Base-by-base conservation (phyloP, 2,329 filamentous ascomycete species). In the Sphaerulina populicola region DNA sequence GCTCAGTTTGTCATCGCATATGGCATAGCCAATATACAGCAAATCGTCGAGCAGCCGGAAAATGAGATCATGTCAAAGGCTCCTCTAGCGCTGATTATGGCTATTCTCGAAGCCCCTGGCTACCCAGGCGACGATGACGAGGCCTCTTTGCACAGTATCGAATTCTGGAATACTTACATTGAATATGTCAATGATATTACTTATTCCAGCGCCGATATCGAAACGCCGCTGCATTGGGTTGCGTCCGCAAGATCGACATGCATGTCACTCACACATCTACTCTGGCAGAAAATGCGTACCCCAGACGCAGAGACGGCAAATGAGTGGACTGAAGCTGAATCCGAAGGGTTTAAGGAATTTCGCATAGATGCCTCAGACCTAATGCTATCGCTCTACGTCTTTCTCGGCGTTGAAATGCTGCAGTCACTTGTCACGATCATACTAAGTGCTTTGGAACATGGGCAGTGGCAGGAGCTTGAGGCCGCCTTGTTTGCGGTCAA, bases 141-240 rank as follows among this genome's bases (percentile, higher is more conserved):
- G 56, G 80, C 89, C 9, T 89, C 88, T 49, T 78, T 86, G 0
- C 79, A 81, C 1, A 80, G 83, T 1, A 75, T 91, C 11, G 86
- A 93, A 61, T 91, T 93, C 64, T 93, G 88, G 87, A 83, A 80
- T 14, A 82, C 80, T 1, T 88, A 83, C 64, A 79, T 86, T 5
- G 86, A 89, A 67, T 62, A 64, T 46, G 78, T 79, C 10, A 74
- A 72, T 82, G 72, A 78, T 75, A 53, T 85, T 8, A 69, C 77
- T 41, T 79, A 75, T 54, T 75, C 76, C 1, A 73, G 39, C 33
- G 44, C 52, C 3, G 47, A 44, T 43, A 74, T 45, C n/a, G 72
- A 76, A 50, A 53, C 62, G 0, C 67, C 61, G 21, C 69, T 69
- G 3, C 64, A 68, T 6, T 88, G 83, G 82, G 74, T 83, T 44